Percentiles rank a stretch among this genome's conserved stretches.
Evolutionary conservation across 177 flowering plant genomes (phyloP).

Genomic region (Tripterygium wilfordii): DNA sequence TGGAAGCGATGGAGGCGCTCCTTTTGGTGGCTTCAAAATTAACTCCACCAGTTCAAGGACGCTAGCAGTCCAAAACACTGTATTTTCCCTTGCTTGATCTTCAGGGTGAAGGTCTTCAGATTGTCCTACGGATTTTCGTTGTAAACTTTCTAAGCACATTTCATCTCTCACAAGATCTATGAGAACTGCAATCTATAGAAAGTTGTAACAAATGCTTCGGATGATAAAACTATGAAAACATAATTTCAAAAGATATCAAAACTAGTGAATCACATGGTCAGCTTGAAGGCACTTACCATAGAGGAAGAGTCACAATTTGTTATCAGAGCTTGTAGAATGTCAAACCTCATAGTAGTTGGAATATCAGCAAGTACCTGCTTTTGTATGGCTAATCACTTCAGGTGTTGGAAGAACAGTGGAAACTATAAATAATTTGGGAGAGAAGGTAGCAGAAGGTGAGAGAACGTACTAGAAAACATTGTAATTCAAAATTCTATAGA

Average conservation of each 20-base stretch:
- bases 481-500: too few species aligned
- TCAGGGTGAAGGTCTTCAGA: slow-evolving; percentile 12
- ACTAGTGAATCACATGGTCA: slow-evolving; percentile 1
- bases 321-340: slow-evolving; percentile 60
- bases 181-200: slow-evolving; percentile 65
- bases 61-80: slow-evolving; percentile 39
- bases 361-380: slow-evolving; percentile 73
- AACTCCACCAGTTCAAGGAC: slow-evolving; percentile 70
- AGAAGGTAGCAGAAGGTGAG: not conserved
- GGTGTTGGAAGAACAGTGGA: too few species aligned
- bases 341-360: slow-evolving; percentile 56
- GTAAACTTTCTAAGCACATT: slow-evolving; percentile 31
- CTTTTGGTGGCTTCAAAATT: slow-evolving; percentile 67
- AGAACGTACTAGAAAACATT: too few species aligned
- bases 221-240: not conserved
- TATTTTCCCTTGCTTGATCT: slow-evolving; percentile 8
- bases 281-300: slow-evolving; percentile 50
- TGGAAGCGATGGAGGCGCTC: slow-evolving; percentile 78
- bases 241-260: not conserved
- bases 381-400: slow-evolving; percentile 1
- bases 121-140: slow-evolving; percentile 11
- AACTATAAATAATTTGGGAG: not conserved
- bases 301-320: slow-evolving; percentile 49
- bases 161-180: slow-evolving; percentile 58
- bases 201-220: slow-evolving; percentile 9